Evolutionary conservation across 1,284 basidiomycete genomes (phyloP).

Genomic region (Cutaneotrichosporon dermatis): DNA sequence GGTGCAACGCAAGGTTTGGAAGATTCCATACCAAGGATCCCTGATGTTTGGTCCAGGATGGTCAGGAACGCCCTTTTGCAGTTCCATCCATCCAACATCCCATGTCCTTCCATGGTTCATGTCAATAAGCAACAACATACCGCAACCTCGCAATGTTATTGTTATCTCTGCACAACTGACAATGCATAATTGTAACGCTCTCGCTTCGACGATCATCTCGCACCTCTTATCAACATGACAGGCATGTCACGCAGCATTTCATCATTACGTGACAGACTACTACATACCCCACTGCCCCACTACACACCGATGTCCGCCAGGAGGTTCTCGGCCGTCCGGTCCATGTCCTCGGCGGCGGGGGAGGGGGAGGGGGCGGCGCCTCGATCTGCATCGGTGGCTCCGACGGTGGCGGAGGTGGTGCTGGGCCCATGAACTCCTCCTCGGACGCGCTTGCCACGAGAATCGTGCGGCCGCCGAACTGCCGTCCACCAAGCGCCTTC

Average conservation of each 20-base stretch:
- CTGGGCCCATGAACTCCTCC: slow-evolving; percentile 48
- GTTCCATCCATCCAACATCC: too few relatives aligned
- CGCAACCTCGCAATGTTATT: too few relatives aligned
- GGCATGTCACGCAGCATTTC: not conserved
- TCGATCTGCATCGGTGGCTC: slow-evolving; percentile 20
- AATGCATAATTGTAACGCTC: not conserved
- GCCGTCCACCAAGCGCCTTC: slow-evolving; percentile 79
- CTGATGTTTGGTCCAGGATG: too few relatives aligned
- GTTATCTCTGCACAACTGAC: too few relatives aligned
- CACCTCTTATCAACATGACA: too few relatives aligned
- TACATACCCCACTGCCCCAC: not conserved
- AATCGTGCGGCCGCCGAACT: slow-evolving; percentile 87
- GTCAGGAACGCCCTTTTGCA: too few relatives aligned
- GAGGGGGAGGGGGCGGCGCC: slow-evolving; percentile 17
- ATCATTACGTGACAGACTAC: not conserved
- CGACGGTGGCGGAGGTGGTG: slow-evolving; percentile 39
- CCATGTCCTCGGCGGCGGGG: slow-evolving; percentile 31
- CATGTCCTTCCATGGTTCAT: too few relatives aligned
- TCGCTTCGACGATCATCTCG: not conserved
- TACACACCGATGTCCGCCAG: slow-evolving; percentile 25
- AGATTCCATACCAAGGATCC: too few relatives aligned
- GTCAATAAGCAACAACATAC: too few relatives aligned
- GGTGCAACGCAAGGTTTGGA: too few relatives aligned
- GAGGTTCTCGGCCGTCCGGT: slow-evolving; percentile 34
- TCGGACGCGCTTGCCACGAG: slow-evolving; percentile 50